phyloP scores from a whole-genome alignment of 2,329 filamentous ascomycete species.

The Cyphellophora attinorum region DNA sequence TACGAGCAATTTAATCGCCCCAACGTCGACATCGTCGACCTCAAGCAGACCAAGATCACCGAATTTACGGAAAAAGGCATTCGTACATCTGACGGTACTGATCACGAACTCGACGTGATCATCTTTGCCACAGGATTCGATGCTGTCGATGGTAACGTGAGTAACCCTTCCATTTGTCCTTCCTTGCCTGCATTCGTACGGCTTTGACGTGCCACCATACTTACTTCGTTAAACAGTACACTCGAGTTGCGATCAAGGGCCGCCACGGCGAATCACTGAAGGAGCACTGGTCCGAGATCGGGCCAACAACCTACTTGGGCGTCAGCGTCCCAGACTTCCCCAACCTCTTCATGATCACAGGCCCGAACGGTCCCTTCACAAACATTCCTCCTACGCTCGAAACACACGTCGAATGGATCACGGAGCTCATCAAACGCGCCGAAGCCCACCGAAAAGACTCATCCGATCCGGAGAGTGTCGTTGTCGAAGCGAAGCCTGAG shows the following conservation, averaged over 20 bases:
- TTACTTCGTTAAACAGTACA: too few relatives aligned
- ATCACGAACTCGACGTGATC: conserved; percentile 30
- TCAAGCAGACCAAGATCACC: conserved; percentile 33
- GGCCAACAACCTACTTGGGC: conserved; percentile 28
- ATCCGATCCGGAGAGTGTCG: conserved; percentile 26
- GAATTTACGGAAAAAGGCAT: conserved; percentile 31
- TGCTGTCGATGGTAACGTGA: conserved; percentile 26
- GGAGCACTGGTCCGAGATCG: conserved; percentile 22
- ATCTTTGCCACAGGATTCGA: conserved; percentile 36
- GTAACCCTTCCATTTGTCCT: too few relatives aligned
- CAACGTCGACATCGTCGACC: conserved; percentile 37
- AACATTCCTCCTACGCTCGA: conserved; percentile 49
- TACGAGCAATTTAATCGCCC: conserved; percentile 39
- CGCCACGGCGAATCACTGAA: conserved; percentile 20
- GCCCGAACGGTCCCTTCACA: conserved; percentile 44
- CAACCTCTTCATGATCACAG: conserved; percentile 45
- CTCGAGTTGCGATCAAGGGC: conserved; percentile 22
- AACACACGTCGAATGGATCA: conserved; percentile 44
- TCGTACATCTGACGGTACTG: conserved; percentile 25
- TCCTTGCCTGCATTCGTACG: too few relatives aligned
- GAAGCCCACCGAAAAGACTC: not conserved
- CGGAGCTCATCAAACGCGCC: conserved; percentile 26
- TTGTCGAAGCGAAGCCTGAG: conserved; percentile 40
- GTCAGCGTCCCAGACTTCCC: conserved; percentile 32
- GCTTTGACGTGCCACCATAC: too few relatives aligned